Conservation (phyloP, 1,284 basidiomycete species). For the Mixia osmundae region DNA sequence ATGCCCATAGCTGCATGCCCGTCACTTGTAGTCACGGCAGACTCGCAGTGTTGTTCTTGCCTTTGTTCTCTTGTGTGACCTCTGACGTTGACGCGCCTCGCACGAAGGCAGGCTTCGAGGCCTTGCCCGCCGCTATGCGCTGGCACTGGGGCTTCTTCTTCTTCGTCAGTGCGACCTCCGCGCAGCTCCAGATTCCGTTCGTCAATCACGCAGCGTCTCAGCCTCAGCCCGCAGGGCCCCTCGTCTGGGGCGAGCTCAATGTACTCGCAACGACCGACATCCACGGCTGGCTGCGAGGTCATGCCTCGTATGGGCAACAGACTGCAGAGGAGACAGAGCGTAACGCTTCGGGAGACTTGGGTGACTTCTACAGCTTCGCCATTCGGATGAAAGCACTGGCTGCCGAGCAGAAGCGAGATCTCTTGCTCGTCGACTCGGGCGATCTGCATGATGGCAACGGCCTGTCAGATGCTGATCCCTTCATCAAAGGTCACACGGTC, state of each 20-base stretch:
- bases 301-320: slow-evolving; percentile 9
- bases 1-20: too few species aligned
- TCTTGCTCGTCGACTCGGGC: slow-evolving; percentile 17
- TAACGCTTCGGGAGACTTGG: slow-evolving; percentile 16
- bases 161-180: too few species aligned
- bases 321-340: too few species aligned
- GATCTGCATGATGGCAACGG: slow-evolving; percentile 18
- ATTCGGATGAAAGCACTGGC: slow-evolving; percentile 10
- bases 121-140: too few species aligned
- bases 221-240: slow-evolving; percentile 11
- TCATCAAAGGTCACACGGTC: slow-evolving; percentile 10
- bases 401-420: slow-evolving; percentile 13
- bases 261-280: slow-evolving; percentile 14
- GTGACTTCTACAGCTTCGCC: slow-evolving; percentile 16
- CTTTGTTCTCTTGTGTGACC: too few species aligned
- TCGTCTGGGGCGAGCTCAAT: slow-evolving; percentile 17
- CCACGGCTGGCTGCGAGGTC: slow-evolving; percentile 18
- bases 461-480: slow-evolving; percentile 14
- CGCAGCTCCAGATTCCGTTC: too few species aligned
- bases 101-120: too few species aligned
- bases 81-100: too few species aligned
- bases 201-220: too few species aligned
- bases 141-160: too few species aligned
- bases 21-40: too few species aligned
- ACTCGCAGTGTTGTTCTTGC: too few species aligned